Conservation (phyloP, 768 basidiomycete genomes). For the Lactarius quietus region DNA sequence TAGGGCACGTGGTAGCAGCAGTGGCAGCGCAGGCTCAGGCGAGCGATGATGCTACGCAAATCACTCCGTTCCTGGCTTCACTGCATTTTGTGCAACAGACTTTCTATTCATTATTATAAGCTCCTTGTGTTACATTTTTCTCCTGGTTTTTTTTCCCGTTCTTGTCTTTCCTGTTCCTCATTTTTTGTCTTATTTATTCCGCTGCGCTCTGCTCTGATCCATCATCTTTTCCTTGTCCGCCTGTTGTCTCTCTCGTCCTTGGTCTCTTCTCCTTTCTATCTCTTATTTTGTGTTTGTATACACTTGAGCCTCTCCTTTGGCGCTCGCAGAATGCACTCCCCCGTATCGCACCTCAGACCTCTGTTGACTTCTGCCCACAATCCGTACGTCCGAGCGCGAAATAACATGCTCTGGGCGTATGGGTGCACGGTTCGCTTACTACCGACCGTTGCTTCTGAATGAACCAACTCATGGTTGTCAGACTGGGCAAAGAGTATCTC, state of each 20-base stretch:
- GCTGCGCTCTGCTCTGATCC: background rate
- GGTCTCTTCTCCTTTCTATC: background rate
- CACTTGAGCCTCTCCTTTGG: background rate
- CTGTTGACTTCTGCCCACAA: background rate
- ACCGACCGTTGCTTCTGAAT: constrained; percentile 9
- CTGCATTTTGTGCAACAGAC: background rate
- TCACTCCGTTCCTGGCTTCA: background rate
- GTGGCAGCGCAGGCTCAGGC: constrained; percentile 22
- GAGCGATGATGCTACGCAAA: constrained; percentile 6
- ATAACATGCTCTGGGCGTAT: constrained; percentile 14
- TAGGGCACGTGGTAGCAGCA: constrained; percentile 18
- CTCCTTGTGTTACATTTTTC: background rate
- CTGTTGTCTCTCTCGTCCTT: constrained; percentile 7
- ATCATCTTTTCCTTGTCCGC: background rate
- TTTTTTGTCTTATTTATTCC: constrained; percentile 13
- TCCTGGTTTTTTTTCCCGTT: background rate
- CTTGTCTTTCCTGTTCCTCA: background rate
- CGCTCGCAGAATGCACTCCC: constrained; percentile 10
- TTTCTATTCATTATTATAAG: constrained; percentile 3
- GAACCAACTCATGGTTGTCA: background rate
- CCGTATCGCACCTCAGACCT: background rate
- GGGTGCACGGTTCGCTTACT: constrained; percentile 22
- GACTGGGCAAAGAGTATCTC: constrained; percentile 39
- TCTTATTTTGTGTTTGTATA: constrained; percentile 16
- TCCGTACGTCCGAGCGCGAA: constrained; percentile 19